phyloP scores from a whole-genome alignment of 1,284 basidiomycete genomes.

The Ustilago esculenta region DNA sequence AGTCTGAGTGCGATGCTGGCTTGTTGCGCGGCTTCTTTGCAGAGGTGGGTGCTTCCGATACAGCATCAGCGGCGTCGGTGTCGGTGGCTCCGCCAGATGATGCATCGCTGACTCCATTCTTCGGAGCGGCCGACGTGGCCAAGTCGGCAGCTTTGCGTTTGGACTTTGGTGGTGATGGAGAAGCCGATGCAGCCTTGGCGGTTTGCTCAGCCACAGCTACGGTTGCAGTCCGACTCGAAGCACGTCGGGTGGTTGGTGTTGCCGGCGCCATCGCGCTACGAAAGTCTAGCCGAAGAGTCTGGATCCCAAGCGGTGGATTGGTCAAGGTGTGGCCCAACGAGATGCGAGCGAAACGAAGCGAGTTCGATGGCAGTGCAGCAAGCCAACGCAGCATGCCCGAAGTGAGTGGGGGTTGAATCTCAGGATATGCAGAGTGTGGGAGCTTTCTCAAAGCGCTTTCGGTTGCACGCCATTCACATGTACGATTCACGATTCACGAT shows the following conservation, averaged over 20 bases:
- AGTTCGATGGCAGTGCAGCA: too few species aligned
- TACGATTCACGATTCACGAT: too few species aligned
- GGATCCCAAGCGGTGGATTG: background rate
- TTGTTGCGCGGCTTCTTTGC: slow-evolving; percentile 42
- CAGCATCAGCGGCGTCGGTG: background rate
- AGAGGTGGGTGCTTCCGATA: slow-evolving; percentile 2
- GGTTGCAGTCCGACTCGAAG: slow-evolving; percentile 14
- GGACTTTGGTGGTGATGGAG: slow-evolving; percentile 13
- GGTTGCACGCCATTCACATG: too few species aligned
- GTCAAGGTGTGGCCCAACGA: too few species aligned
- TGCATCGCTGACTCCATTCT: background rate
- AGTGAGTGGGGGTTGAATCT: too few species aligned
- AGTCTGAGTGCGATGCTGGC: slow-evolving; percentile 28
- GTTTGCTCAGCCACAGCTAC: background rate
- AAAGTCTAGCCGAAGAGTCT: background rate
- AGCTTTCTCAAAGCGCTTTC: too few species aligned
- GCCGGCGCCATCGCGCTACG: slow-evolving; percentile 27
- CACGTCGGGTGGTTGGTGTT: slow-evolving; percentile 4
- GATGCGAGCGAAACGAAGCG: too few species aligned
- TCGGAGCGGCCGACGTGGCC: slow-evolving; percentile 1
- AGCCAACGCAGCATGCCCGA: too few species aligned
- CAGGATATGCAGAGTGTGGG: too few species aligned
- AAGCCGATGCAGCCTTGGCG: background rate
- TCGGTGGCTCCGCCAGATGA: background rate
- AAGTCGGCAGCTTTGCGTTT: slow-evolving; percentile 27